Evolutionary conservation across 495 filamentous ascomycete genomes (phyloP).

Genomic region (Ascobolus immersus): DNA sequence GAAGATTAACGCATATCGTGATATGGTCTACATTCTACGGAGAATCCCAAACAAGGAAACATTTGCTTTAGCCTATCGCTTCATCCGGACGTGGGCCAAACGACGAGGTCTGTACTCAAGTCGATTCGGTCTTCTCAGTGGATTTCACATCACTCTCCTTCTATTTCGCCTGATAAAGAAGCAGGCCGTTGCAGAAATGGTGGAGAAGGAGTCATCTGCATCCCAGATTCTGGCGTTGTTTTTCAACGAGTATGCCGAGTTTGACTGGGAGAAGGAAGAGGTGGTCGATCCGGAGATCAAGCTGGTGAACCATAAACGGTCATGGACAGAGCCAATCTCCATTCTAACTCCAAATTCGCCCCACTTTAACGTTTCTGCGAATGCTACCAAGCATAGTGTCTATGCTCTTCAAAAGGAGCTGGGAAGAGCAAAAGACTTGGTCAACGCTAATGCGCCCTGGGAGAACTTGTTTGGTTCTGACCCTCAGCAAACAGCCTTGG

Average conservation of each 20-base stretch:
- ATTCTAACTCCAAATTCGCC: slow-evolving; percentile 30
- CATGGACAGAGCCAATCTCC: slow-evolving; percentile 27
- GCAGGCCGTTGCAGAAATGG: slow-evolving; percentile 14
- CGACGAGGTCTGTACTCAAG: slow-evolving; percentile 30
- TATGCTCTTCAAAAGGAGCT: slow-evolving; percentile 26
- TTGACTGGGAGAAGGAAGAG: slow-evolving; percentile 25
- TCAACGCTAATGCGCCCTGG: slow-evolving; percentile 21
- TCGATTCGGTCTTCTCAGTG: slow-evolving; percentile 30
- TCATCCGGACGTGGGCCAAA: slow-evolving; percentile 29
- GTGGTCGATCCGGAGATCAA: slow-evolving; percentile 29
- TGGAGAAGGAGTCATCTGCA: slow-evolving; percentile 13
- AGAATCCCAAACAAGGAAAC: slow-evolving; percentile 25
- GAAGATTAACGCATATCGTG: slow-evolving; percentile 30
- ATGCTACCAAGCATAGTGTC: slow-evolving; percentile 23
- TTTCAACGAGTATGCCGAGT: slow-evolving; percentile 31
- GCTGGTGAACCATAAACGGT: slow-evolving; percentile 22
- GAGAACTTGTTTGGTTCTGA: slow-evolving; percentile 16
- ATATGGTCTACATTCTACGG: slow-evolving; percentile 26
- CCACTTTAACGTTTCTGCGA: slow-evolving; percentile 26
- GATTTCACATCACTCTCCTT: slow-evolving; percentile 32
- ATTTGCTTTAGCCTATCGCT: slow-evolving; percentile 27
- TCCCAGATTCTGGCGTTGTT: slow-evolving; percentile 25
- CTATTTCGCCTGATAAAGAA: slow-evolving; percentile 28
- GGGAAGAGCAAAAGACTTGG: slow-evolving; percentile 17
- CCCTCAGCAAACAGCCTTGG: slow-evolving; percentile 9